Conservation (phyloP, 225 moss, liverwort and hornwort genomes). For the Climacium dendroides region DNA sequence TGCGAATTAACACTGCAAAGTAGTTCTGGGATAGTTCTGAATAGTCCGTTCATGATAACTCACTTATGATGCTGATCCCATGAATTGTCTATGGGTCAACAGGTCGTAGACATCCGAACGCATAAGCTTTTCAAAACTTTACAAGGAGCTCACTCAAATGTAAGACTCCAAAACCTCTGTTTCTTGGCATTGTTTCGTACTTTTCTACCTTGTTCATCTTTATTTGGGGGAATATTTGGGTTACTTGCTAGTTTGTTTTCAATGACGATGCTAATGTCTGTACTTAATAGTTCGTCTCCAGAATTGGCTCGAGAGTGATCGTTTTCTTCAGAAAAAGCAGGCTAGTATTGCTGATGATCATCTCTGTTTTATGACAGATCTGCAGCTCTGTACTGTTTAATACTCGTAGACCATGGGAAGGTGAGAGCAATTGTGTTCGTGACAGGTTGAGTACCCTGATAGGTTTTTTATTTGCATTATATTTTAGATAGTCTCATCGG, state of each 20-base stretch:
- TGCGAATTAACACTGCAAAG: not conserved
- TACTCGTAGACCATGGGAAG: slow-evolving; percentile 88
- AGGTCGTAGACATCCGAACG: slow-evolving; percentile 66
- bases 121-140: slow-evolving; percentile 71
- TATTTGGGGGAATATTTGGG: not conserved
- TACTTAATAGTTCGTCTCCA: not conserved
- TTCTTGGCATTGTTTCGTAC: not conserved
- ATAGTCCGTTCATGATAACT: not conserved
- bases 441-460: not conserved
- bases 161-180: slow-evolving; percentile 1
- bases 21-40: not conserved
- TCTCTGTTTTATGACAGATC: slow-evolving; percentile 40
- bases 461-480: not conserved
- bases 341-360: not conserved
- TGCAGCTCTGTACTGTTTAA: slow-evolving; percentile 93
- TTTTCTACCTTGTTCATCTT: not conserved
- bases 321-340: not conserved
- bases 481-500: not conserved
- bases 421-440: slow-evolving; percentile 4
- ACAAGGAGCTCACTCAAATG: slow-evolving; percentile 74
- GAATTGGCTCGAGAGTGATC: not conserved
- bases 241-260: not conserved
- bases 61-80: not conserved
- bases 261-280: not conserved
- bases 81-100: not conserved